A percentile compares a stretch with the other conserved stretches of the same genome.
Conservation (phyloP, 2,329 filamentous ascomycete species). For the Claviceps monticola region DNA sequence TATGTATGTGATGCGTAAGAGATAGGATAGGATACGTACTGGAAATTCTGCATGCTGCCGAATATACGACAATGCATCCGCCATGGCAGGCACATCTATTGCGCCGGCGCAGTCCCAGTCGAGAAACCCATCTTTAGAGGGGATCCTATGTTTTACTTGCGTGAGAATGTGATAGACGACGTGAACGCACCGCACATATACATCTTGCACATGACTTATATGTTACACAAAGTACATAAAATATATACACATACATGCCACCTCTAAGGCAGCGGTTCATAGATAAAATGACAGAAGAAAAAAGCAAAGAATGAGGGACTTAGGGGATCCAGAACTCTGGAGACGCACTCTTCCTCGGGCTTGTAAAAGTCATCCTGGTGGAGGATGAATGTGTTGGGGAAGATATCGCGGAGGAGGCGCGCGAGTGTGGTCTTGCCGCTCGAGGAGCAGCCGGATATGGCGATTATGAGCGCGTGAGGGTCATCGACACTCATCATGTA, state of each 20-base stretch:
- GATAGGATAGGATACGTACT: no score
- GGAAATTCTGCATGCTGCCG: conserved; percentile 51
- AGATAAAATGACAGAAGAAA: no score
- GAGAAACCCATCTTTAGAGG: conserved; percentile 45
- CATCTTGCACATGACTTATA: not conserved
- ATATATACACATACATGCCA: not conserved
- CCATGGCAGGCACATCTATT: conserved; percentile 57
- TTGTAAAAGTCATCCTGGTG: conserved; percentile 96
- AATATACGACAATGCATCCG: conserved; percentile 55
- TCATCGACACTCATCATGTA: conserved; percentile 17
- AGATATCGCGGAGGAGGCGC: conserved; percentile 68
- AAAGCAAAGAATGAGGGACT: no score
- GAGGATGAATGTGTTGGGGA: conserved; percentile 66
- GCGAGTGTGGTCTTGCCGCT: conserved; percentile 93
- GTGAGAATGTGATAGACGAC: not conserved
- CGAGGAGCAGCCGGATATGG: conserved; percentile 79
- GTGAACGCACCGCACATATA: not conserved
- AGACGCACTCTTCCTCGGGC: conserved; percentile 53
- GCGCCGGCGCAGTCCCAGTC: conserved; percentile 90
- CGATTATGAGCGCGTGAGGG: conserved; percentile 49
- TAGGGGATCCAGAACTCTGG: no score
- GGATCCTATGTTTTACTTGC: conserved; percentile 28
- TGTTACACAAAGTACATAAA: no score
- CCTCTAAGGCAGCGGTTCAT: no score
- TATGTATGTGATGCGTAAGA: no score